A percentile compares a stretch with the other conserved stretches of the same genome.
These are phyloP conservation scores for Talinum fruticosum DNA, from an alignment of 148 eudicot genomes.

Conservation along the genomic window DNA sequence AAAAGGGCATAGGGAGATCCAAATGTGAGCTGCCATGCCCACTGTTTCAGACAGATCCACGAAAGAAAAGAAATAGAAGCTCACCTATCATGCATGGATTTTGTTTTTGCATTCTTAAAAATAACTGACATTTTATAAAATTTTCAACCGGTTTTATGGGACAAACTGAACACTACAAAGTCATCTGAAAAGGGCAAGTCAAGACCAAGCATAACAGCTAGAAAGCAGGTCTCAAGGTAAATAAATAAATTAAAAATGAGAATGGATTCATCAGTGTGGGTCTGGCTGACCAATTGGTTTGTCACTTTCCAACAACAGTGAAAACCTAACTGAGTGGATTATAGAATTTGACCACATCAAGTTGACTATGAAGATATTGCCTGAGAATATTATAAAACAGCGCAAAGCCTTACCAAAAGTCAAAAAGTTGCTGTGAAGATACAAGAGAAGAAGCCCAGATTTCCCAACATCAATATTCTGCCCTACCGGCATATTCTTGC, in stretches of 20 bases:
- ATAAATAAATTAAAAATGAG: background rate
- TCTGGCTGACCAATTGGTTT: background rate
- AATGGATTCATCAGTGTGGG: background rate
- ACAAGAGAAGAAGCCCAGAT: conserved; percentile 46
- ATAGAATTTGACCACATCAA: background rate
- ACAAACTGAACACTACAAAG: background rate
- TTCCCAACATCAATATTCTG: conserved; percentile 21
- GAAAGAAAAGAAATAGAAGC: background rate
- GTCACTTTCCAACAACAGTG: background rate
- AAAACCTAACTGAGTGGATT: background rate
- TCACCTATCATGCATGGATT: background rate
- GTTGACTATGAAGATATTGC: background rate
- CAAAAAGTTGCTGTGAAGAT: conserved; percentile 66
- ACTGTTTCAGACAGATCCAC: background rate
- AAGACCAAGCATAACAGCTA: background rate
- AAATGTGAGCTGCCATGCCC: background rate
- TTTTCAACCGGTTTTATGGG: background rate
- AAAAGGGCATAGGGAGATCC: background rate
- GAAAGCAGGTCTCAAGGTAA: background rate
- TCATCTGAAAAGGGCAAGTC: background rate
- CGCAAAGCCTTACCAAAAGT: conserved; percentile 54
- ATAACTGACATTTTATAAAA: too few relatives aligned
- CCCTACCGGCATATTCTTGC: conserved; percentile 29
- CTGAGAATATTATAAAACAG: background rate
- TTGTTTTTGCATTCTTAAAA: background rate